A percentile compares a stretch with the other conserved stretches of the same genome.
phyloP scores from a whole-genome alignment of 805 yeast species.

The Candida tammaniensis region DNA sequence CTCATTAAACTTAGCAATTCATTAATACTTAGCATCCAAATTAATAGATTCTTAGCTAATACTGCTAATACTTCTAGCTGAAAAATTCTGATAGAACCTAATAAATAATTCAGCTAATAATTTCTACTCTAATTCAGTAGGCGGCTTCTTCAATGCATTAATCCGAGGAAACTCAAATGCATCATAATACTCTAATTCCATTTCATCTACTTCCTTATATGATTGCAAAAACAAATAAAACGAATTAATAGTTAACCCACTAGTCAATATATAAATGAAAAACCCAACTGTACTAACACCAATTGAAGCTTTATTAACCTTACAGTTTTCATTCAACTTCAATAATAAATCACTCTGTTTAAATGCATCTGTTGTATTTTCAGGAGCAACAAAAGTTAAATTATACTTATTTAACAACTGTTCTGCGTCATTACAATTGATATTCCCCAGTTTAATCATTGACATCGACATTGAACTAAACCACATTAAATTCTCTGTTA shows the following conservation, averaged over 20 bases:
- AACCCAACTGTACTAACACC: slow-evolving; percentile 3
- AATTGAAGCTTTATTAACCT: slow-evolving; percentile 4
- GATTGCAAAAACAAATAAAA: not conserved
- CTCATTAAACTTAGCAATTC: too few relatives aligned
- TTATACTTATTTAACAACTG: slow-evolving; percentile 10
- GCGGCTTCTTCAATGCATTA: not conserved
- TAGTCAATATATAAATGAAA: slow-evolving; percentile 5
- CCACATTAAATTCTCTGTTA: slow-evolving; percentile 11
- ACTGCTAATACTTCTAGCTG: too few relatives aligned
- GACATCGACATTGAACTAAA: slow-evolving; percentile 9
- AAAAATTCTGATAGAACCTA: too few relatives aligned
- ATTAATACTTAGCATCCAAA: too few relatives aligned
- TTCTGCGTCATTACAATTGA: slow-evolving; percentile 7
- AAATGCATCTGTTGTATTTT: not conserved
- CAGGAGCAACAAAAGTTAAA: too few relatives aligned
- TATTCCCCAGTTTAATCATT: slow-evolving; percentile 8
- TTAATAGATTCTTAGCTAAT: too few relatives aligned
- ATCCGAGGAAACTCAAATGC: slow-evolving; percentile 8
- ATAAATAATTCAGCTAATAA: not conserved
- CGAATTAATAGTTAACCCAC: slow-evolving; percentile 3
- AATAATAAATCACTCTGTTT: slow-evolving; percentile 4
- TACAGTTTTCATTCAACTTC: slow-evolving; percentile 3
- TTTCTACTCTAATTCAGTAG: not conserved
- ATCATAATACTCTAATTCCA: slow-evolving; percentile 6
- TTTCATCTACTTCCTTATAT: slow-evolving; percentile 1